Conservation (phyloP, 164 flowering plant genomes). For the Vitis rotundifolia region DNA sequence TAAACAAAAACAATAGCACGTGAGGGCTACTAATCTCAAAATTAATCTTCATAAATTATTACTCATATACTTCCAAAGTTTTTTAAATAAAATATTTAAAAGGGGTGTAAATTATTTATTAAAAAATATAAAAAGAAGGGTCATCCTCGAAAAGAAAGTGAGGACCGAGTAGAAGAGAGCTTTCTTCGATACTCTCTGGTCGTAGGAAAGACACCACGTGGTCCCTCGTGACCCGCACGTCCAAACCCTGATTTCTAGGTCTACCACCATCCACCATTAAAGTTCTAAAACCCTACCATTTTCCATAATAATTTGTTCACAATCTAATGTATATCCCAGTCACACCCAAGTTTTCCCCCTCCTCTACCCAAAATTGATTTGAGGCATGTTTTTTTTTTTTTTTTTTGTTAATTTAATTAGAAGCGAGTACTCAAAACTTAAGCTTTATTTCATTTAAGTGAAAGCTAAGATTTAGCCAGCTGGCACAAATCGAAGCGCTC, state of each 20-base stretch:
- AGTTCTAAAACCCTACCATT: not conserved
- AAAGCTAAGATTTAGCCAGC: not conserved
- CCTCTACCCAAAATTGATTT: too few relatives aligned
- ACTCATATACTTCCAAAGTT: conserved; percentile 14
- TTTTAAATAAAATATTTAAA: not conserved
- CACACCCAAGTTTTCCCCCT: too few relatives aligned
- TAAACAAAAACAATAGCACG: conserved; percentile 12
- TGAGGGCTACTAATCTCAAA: conserved; percentile 12
- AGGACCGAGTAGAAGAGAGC: not conserved
- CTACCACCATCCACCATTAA: not conserved
- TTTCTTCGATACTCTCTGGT: conserved; percentile 21
- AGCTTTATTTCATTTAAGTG: too few relatives aligned
- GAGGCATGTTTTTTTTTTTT: too few relatives aligned
- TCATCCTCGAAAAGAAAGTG: conserved; percentile 9
- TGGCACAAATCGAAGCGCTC: not conserved
- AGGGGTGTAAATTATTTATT: not conserved
- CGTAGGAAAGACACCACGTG: conserved; percentile 30
- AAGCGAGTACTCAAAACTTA: too few relatives aligned
- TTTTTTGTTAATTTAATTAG: too few relatives aligned
- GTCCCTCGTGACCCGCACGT: conserved; percentile 47
- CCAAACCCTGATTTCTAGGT: conserved; percentile 43
- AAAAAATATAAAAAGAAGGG: conserved; percentile 13
- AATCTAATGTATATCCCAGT: too few relatives aligned
- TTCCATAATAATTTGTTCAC: too few relatives aligned
- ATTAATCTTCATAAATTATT: conserved; percentile 1